A percentile compares a stretch with the other conserved stretches of the same genome.
These are phyloP conservation scores for Blastobotrys raffinosifermentans DNA, from an alignment of 1,139 yeast species.

Conservation along the genomic window DNA sequence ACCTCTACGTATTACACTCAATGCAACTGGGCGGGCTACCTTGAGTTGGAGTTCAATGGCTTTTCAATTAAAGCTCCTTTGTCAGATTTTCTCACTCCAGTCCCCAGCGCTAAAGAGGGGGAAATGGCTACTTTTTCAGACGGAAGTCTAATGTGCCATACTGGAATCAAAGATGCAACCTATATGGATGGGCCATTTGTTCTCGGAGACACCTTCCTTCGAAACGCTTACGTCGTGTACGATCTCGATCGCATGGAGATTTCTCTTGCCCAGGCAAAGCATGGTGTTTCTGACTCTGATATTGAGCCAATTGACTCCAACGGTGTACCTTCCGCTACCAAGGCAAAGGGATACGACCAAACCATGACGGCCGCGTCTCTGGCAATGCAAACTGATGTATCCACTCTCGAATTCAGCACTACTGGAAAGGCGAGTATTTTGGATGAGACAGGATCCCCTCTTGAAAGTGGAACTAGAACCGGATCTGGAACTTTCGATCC, in stretches of 20 bases:
- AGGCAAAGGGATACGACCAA: neutral
- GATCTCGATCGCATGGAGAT: constrained; percentile 49
- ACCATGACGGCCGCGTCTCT: no score
- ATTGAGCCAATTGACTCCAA: constrained; percentile 1
- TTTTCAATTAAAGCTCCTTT: constrained; percentile 24
- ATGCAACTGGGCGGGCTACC: constrained; percentile 13
- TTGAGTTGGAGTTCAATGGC: constrained; percentile 27
- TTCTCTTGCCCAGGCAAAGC: constrained; percentile 26
- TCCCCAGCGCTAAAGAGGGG: constrained; percentile 15
- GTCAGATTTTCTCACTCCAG: constrained; percentile 20
- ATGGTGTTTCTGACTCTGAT: constrained; percentile 1
- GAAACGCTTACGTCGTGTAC: constrained; percentile 50
- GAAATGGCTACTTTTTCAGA: constrained; percentile 13
- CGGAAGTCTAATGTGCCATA: constrained; percentile 24
- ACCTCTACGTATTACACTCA: neutral
- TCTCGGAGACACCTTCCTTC: constrained; percentile 51
- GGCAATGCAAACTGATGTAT: no score
- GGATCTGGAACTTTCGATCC: no score
- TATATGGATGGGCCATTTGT: constrained; percentile 19
- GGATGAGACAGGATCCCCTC: no score
- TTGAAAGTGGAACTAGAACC: no score
- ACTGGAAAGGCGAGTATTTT: no score
- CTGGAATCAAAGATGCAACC: constrained; percentile 5
- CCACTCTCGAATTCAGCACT: no score
- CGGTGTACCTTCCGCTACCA: constrained; percentile 1